These are phyloP conservation scores for Eustoma russellianum DNA, from an alignment of 257 asterid species.

Conservation along the genomic window DNA sequence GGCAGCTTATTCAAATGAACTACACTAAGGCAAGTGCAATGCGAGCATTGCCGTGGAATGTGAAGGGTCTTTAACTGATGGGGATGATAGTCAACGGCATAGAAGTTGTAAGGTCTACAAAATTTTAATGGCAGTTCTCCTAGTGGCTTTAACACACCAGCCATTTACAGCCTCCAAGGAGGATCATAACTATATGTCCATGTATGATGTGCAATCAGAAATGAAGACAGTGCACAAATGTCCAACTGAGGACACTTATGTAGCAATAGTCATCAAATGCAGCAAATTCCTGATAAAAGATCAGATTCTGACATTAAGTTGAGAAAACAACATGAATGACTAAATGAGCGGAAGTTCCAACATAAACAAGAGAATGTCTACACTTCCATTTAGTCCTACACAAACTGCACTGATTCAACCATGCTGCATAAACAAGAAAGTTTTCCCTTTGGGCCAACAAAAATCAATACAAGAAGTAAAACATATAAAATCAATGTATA, in stretches of 20 bases:
- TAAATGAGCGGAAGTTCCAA: background rate
- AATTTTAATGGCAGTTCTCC: slow-evolving; percentile 30
- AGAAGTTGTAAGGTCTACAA: slow-evolving; percentile 21
- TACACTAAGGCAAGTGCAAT: slow-evolving; percentile 9
- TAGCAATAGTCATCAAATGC: slow-evolving; percentile 4
- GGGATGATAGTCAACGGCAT: slow-evolving; percentile 14
- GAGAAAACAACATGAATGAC: background rate
- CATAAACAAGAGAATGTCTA: too few relatives aligned
- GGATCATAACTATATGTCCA: slow-evolving; percentile 12
- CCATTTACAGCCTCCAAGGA: slow-evolving; percentile 29
- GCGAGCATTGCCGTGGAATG: slow-evolving; percentile 12
- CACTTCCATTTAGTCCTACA: too few relatives aligned
- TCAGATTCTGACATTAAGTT: background rate
- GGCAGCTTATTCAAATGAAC: slow-evolving; percentile 24
- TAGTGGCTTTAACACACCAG: slow-evolving; percentile 32
- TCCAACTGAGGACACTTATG: background rate
- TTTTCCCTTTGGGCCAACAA: too few relatives aligned
- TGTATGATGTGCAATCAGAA: background rate
- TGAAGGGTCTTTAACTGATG: slow-evolving; percentile 18
- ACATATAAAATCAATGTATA: too few relatives aligned
- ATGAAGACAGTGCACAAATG: slow-evolving; percentile 8
- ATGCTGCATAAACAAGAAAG: too few relatives aligned
- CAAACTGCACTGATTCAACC: too few relatives aligned
- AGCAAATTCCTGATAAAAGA: background rate
- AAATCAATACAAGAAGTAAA: too few relatives aligned